A percentile compares a stretch with the other conserved stretches of the same genome.
Conservation (phyloP, 129 eudicot genomes). For the Rutidosis leptorrhynchoides region DNA sequence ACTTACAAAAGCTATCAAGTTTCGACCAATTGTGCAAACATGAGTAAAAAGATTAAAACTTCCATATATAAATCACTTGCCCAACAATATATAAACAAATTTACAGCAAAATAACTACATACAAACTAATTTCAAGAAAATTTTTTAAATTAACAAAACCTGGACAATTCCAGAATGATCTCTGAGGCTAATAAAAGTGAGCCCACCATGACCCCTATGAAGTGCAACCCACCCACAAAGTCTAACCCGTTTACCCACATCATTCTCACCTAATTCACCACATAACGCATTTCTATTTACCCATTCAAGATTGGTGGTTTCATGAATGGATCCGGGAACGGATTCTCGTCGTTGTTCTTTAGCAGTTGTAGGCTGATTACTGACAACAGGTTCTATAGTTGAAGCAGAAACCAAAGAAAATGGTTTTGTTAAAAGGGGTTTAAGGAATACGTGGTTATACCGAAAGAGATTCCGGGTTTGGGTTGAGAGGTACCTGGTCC, state of each 20-base stretch:
- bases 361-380: slow-evolving; percentile 14
- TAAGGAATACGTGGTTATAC: slow-evolving; percentile 27
- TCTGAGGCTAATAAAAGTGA: slow-evolving; percentile 71
- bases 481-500: slow-evolving; percentile 43
- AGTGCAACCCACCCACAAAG: slow-evolving; percentile 98
- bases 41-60: neutral
- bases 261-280: slow-evolving; percentile 67
- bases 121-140: neutral
- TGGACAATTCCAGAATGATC: slow-evolving; percentile 88
- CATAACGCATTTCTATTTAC: slow-evolving; percentile 62
- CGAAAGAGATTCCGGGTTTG: slow-evolving; percentile 38
- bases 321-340: slow-evolving; percentile 28
- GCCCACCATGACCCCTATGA: slow-evolving; percentile 83
- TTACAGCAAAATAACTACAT: neutral
- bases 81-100: neutral
- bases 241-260: slow-evolving; percentile 79
- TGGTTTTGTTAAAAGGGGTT: slow-evolving; percentile 20
- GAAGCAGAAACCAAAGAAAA: slow-evolving; percentile 43
- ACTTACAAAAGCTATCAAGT: neutral
- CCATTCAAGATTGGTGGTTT: slow-evolving; percentile 51
- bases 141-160: slow-evolving; percentile 43
- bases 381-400: slow-evolving; percentile 32
- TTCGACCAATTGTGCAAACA: neutral
- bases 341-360: slow-evolving; percentile 27
- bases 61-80: neutral